phyloP scores from a whole-genome alignment of 441 rosid genomes.

The Pelargonium citronellum region DNA sequence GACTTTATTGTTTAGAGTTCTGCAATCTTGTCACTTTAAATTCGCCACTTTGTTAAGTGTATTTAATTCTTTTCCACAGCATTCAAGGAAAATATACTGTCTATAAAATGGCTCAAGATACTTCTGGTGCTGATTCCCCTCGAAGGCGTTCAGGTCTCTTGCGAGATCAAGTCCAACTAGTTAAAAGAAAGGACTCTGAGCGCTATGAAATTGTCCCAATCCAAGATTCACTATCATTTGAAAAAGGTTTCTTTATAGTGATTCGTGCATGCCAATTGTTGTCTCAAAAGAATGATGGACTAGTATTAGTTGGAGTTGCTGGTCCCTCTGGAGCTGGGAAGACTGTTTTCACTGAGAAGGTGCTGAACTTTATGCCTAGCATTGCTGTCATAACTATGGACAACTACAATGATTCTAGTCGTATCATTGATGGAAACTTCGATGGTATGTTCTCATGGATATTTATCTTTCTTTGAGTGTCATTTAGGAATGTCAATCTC shows the following conservation, averaged over 20 bases:
- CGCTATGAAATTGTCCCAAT: constrained; percentile 71
- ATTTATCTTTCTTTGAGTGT: constrained; percentile 2
- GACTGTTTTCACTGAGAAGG: constrained; percentile 88
- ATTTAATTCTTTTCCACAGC: neutral
- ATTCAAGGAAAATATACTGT: neutral
- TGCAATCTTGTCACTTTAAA: neutral
- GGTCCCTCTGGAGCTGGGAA: constrained; percentile 99
- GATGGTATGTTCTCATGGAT: constrained; percentile 53
- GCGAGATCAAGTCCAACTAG: constrained; percentile 70
- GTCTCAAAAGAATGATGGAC: constrained; percentile 79
- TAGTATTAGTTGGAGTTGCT: constrained; percentile 77
- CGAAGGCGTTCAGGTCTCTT: constrained; percentile 49
- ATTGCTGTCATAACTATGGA: constrained; percentile 91
- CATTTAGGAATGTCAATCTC: neutral
- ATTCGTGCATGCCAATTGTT: constrained; percentile 88
- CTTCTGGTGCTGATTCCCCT: constrained; percentile 48
- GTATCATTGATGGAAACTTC: constrained; percentile 90
- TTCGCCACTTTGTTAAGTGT: neutral
- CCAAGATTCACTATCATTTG: constrained; percentile 67
- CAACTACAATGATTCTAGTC: constrained; percentile 85
- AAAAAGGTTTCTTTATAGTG: constrained; percentile 84
- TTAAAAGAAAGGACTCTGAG: constrained; percentile 61
- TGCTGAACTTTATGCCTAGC: constrained; percentile 74
- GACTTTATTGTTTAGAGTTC: neutral
- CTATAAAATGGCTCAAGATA: constrained; percentile 44